A percentile compares a stretch with the other conserved stretches of the same genome.
Conservation (phyloP, 2,329 filamentous ascomycete species). For the Aspergillus proliferans region DNA sequence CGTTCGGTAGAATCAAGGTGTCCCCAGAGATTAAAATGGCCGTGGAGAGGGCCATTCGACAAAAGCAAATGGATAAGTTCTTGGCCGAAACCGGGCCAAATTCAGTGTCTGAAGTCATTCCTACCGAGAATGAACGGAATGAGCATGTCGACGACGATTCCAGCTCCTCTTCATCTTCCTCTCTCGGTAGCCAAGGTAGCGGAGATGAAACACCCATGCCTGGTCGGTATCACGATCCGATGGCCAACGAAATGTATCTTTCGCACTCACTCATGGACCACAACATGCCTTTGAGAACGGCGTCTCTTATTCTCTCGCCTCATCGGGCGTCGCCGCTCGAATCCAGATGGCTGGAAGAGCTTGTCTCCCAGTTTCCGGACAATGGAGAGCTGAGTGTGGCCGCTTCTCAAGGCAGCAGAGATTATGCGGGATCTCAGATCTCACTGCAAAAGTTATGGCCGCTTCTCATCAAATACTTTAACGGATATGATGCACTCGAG, state of each 20-base stretch:
- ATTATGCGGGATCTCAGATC: conserved; percentile 20
- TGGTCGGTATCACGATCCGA: conserved; percentile 14
- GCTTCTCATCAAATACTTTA: conserved; percentile 75
- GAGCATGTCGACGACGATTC: conserved; percentile 13
- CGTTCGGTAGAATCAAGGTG: conserved; percentile 82
- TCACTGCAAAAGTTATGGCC: conserved; percentile 61
- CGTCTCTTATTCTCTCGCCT: conserved; percentile 69
- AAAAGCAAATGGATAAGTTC: conserved; percentile 51
- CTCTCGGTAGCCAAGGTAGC: conserved; percentile 32
- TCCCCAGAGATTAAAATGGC: conserved; percentile 75
- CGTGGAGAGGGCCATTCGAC: conserved; percentile 65
- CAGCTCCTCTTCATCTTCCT: conserved; percentile 35
- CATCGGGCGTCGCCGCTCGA: conserved; percentile 73
- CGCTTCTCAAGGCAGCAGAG: conserved; percentile 14
- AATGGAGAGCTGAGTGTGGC: conserved; percentile 8
- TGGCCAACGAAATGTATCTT: conserved; percentile 20
- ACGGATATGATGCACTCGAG: conserved; percentile 78
- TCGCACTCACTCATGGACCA: conserved; percentile 30
- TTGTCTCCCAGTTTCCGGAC: conserved; percentile 35
- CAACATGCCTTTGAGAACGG: conserved; percentile 34
- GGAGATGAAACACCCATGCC: conserved; percentile 34
- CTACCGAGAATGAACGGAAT: neutral
- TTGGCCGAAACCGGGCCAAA: conserved; percentile 24
- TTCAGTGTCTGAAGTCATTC: conserved; percentile 13
- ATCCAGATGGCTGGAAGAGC: conserved; percentile 58